phyloP scores from a whole-genome alignment of 495 filamentous ascomycete species.

The Rostrohypoxylon terebratum region DNA sequence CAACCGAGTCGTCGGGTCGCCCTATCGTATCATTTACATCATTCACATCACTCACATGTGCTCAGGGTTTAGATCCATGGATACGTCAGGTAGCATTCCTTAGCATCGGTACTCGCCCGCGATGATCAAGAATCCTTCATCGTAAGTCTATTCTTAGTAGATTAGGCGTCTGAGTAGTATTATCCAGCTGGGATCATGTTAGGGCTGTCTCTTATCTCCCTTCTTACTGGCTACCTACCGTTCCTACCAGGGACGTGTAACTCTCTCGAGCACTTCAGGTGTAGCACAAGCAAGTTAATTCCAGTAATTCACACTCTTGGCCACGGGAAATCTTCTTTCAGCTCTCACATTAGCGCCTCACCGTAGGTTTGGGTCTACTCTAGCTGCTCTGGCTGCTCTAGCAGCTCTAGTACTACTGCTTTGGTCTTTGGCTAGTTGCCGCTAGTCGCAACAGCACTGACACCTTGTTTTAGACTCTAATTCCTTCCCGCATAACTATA shows the following conservation, averaged over 20 bases:
- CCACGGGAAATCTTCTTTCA: constrained; percentile 36
- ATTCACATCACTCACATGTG: no score
- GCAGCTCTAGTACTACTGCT: constrained; percentile 12
- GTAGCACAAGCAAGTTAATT: constrained; percentile 8
- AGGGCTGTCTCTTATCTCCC: neutral
- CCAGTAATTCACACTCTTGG: constrained; percentile 22
- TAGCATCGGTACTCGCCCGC: neutral
- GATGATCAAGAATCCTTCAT: constrained; percentile 18
- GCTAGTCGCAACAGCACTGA: constrained; percentile 41
- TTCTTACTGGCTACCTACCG: neutral
- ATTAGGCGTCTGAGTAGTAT: neutral
- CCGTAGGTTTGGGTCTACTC: constrained; percentile 30
- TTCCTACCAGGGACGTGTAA: neutral
- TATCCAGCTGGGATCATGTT: neutral
- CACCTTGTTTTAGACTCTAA: constrained; percentile 44
- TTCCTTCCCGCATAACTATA: constrained; percentile 34
- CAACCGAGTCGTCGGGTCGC: constrained; percentile 36
- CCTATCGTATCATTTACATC: constrained; percentile 11
- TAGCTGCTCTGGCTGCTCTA: neutral
- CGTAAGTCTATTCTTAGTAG: constrained; percentile 34
- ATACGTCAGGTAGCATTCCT: constrained; percentile 14
- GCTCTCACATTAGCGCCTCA: constrained; percentile 19
- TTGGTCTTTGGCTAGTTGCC: constrained; percentile 24
- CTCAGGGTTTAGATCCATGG: neutral
- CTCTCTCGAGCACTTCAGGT: neutral